Percentiles rank a stretch among this genome's conserved stretches.
These are phyloP conservation scores for Auricularia cornea DNA, from an alignment of 768 basidiomycete species.

Conservation along the genomic window DNA sequence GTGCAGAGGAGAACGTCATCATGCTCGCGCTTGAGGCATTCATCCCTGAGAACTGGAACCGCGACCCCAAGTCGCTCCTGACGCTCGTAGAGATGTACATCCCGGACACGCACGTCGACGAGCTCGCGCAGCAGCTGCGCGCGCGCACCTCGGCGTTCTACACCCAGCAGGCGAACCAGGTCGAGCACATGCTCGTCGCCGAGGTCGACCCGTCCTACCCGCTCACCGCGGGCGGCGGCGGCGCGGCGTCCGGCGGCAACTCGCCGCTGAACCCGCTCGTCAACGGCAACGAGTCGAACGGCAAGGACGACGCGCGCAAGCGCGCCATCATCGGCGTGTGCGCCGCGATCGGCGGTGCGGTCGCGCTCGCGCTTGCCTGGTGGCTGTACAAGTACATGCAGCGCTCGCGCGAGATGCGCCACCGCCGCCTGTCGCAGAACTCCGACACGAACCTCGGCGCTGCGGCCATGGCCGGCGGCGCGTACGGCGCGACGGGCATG, in stretches of 20 bases:
- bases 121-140: constrained; percentile 59
- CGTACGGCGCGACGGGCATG: constrained; percentile 51
- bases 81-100: constrained; percentile 73
- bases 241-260: constrained; percentile 11
- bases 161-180: constrained; percentile 37
- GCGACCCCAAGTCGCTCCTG: constrained; percentile 44
- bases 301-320: constrained; percentile 44
- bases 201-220: constrained; percentile 65
- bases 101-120: constrained; percentile 42
- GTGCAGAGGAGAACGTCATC: constrained; percentile 27
- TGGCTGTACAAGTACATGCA: constrained; percentile 64
- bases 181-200: constrained; percentile 44
- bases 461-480: constrained; percentile 51
- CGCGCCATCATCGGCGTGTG: constrained; percentile 92
- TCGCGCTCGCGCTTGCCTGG: constrained; percentile 61
- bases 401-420: constrained; percentile 57
- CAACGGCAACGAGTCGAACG: constrained; percentile 7
- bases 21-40: constrained; percentile 62
- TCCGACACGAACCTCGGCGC: constrained; percentile 28
- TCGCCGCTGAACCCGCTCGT: constrained; percentile 15
- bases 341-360: constrained; percentile 69
- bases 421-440: constrained; percentile 52
- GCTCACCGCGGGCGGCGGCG: constrained; percentile 35
- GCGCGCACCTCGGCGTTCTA: constrained; percentile 57
- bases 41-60: constrained; percentile 48